A percentile compares a stretch with the other conserved stretches of the same genome.
Evolutionary conservation across 2,329 filamentous ascomycete species (phyloP).

Genomic region (Botrytis hyacinthi): DNA sequence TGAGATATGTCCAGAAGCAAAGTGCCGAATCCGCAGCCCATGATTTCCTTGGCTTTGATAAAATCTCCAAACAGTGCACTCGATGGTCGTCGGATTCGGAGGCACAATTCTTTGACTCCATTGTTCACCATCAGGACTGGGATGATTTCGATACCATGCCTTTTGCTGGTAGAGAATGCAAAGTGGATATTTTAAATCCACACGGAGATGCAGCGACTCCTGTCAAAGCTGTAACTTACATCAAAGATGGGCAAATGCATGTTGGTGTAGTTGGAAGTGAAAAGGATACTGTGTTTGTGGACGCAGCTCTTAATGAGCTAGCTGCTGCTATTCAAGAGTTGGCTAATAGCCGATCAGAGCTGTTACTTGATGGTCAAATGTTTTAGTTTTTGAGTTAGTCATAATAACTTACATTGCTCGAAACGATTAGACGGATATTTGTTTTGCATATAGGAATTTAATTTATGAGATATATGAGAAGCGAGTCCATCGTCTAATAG

Average conservation of each 20-base stretch:
- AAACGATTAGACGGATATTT: background rate
- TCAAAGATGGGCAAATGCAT: slow-evolving; percentile 41
- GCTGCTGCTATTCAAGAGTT: slow-evolving; percentile 29
- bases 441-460: background rate
- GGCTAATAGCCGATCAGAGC: slow-evolving; percentile 7
- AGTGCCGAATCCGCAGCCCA: slow-evolving; percentile 36
- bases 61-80: slow-evolving; percentile 40
- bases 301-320: slow-evolving; percentile 40
- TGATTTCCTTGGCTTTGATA: slow-evolving; percentile 41
- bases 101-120: slow-evolving; percentile 37
- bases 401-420: background rate
- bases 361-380: slow-evolving; percentile 23
- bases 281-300: slow-evolving; percentile 41
- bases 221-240: slow-evolving; percentile 48
- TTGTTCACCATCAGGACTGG: slow-evolving; percentile 42
- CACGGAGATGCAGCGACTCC: slow-evolving; percentile 44
- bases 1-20: slow-evolving; percentile 40
- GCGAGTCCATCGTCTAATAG: background rate
- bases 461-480: background rate
- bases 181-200: slow-evolving; percentile 40
- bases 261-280: slow-evolving; percentile 48
- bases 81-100: slow-evolving; percentile 35
- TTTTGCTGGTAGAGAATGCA: slow-evolving; percentile 40
- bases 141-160: slow-evolving; percentile 45
- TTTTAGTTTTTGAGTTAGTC: background rate